Base-by-base conservation (phyloP, 495 filamentous ascomycete genomes). In the Penicillium silybi region DNA sequence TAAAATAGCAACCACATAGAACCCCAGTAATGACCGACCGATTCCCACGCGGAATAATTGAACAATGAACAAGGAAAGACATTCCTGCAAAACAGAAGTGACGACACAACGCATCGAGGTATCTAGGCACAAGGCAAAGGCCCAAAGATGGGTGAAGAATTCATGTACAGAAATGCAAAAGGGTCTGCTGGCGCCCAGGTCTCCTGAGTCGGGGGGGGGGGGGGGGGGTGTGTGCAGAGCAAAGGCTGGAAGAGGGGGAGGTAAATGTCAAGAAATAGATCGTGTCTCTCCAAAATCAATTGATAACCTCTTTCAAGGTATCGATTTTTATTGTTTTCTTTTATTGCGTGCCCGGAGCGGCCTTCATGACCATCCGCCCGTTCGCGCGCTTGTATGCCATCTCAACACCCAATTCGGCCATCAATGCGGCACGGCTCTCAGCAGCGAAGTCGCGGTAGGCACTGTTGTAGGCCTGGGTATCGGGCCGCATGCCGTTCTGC, bases 341-440 rank as follows among this genome's bases (percentile, higher is more conserved):
- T 13, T 13, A 62, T 48, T 52, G 50, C 19, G 49, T 49, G 0
- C 50, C 44, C 2, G 66, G 68, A n/a, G 62, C 59, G 3, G 58
- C 55, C 40, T 69, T 70, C 43, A 62, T 67, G 35, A 64, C 67
- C 59, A 68, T 68, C 19, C 60, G 53, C 2, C 72, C 72, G 18
- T 75, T 73, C 34, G 78, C 78, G 46, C 78, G 72, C 59, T 77
- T 79, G 57, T 81, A 81, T 20, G 63, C 62, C 76, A 81, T 74
- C 37, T 67, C 61, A 37, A 69, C 67, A 9, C 66, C 69, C 13
- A 68, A 48, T 27, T 72, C 69, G 25, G 62, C 58, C 46, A 74
- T 67, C 18, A 64, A 53, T 7, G 64, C 62, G 15, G 53, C 56
- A 15, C 66, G 61, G 17, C 59, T 59, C 20, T 64, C 68, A 6